Percentiles rank a stretch among this genome's conserved stretches.
Conservation (phyloP, 805 yeast species). For the Kazachstania viticola region DNA sequence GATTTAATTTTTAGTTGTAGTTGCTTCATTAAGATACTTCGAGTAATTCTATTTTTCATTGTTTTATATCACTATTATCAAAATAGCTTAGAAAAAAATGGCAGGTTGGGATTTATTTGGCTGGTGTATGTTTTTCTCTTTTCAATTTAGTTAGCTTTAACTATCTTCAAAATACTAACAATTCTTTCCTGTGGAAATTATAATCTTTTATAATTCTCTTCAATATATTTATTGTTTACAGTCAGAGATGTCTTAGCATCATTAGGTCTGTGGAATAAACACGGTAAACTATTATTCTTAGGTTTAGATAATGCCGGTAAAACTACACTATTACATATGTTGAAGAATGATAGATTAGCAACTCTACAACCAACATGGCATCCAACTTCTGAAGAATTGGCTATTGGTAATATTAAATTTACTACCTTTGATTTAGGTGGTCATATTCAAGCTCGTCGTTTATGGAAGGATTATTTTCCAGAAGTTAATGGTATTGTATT, state of each 20-base stretch:
- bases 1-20: too few relatives aligned
- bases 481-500: conserved; percentile 97
- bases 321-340: conserved; percentile 77
- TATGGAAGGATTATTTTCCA: conserved; percentile 99
- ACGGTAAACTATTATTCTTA: conserved; percentile 87
- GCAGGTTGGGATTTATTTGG: conserved; percentile 26
- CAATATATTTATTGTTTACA: conserved; percentile 10
- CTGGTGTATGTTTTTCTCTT: conserved; percentile 20
- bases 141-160: too few relatives aligned
- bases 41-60: neutral
- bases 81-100: conserved; percentile 5
- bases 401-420: conserved; percentile 91
- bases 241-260: conserved; percentile 71
- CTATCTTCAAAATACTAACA: too few relatives aligned
- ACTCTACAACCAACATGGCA: conserved; percentile 96
- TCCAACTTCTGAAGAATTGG: conserved; percentile 96
- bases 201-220: neutral
- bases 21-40: too few relatives aligned
- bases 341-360: conserved; percentile 92
- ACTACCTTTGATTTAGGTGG: conserved; percentile 99
- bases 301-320: conserved; percentile 98
- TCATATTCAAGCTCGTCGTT: conserved; percentile 95
- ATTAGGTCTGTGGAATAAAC: conserved; percentile 82
- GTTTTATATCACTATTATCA: neutral
- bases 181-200: neutral